Percentiles rank a stretch among this genome's conserved stretches.
phyloP scores from a whole-genome alignment of 495 filamentous ascomycete genomes.

The Penicillium manginii region DNA sequence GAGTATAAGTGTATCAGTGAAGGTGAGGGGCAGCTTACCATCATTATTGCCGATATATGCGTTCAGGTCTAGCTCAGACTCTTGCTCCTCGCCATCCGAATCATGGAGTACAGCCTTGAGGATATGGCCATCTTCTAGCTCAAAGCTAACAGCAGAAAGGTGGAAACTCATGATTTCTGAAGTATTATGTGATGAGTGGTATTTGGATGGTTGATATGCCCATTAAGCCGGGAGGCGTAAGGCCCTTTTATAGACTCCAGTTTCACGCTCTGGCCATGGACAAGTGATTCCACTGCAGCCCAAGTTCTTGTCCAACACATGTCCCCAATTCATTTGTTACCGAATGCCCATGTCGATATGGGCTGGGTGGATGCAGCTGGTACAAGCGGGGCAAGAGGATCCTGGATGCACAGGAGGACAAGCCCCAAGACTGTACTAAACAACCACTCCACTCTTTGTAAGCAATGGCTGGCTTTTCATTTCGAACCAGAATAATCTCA shows the following conservation, averaged over 20 bases:
- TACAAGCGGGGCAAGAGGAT: conserved; percentile 2
- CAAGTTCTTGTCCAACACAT: conserved; percentile 23
- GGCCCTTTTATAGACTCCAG: conserved; percentile 6
- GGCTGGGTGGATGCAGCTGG: conserved; percentile 16
- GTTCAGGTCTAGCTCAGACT: conserved; percentile 48
- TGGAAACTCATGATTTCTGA: conserved; percentile 51
- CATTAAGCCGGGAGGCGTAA: neutral
- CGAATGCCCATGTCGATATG: conserved; percentile 7
- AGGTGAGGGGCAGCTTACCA: conserved; percentile 29
- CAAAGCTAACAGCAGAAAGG: conserved; percentile 36
- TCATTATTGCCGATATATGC: conserved; percentile 46
- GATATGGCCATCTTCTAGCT: conserved; percentile 46
- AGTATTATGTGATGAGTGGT: conserved; percentile 7
- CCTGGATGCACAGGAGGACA: neutral
- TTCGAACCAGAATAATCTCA: neutral
- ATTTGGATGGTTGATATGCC: neutral
- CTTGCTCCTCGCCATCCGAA: conserved; percentile 31
- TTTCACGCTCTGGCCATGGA: neutral
- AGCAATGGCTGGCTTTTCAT: neutral
- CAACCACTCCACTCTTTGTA: neutral
- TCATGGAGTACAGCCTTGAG: conserved; percentile 39
- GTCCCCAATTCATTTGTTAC: conserved; percentile 23
- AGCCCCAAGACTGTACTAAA: conserved; percentile 3
- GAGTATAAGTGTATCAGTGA: neutral
- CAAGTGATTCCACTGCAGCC: conserved; percentile 14